Evolutionary conservation across 2,329 filamentous ascomycete species (phyloP).

Genomic region (Capronia coronata): DNA sequence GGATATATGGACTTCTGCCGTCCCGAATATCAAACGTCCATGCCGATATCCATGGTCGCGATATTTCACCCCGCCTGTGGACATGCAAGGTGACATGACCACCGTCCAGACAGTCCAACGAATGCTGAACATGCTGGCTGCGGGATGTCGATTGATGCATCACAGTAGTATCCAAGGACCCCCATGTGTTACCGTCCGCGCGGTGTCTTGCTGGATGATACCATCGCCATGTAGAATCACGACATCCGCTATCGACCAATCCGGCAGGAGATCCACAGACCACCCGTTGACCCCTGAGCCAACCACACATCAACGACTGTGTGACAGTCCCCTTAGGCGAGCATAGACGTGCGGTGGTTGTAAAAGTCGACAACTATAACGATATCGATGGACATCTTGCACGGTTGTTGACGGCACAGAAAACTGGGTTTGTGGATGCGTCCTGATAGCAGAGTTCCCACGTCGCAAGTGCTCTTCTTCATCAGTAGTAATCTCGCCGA

Average conservation of each 20-base stretch:
- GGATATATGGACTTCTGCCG: too few relatives aligned
- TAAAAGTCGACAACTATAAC: too few relatives aligned
- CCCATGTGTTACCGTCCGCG: background rate
- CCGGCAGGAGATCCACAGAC: slow-evolving; percentile 2
- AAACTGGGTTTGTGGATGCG: too few relatives aligned
- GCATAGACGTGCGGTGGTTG: too few relatives aligned
- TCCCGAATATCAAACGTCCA: too few relatives aligned
- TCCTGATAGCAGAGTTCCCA: too few relatives aligned
- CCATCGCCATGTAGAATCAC: slow-evolving; percentile 16
- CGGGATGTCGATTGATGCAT: background rate
- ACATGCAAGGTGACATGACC: background rate
- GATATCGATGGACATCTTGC: too few relatives aligned
- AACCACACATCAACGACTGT: background rate
- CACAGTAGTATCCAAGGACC: background rate
- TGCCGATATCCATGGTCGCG: background rate
- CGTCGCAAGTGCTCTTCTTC: too few relatives aligned
- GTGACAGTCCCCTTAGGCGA: background rate
- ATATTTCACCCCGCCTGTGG: background rate
- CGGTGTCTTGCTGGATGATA: slow-evolving; percentile 5
- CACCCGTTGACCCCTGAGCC: background rate
- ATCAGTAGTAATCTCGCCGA: too few relatives aligned
- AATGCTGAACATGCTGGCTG: background rate
- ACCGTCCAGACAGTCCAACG: too few relatives aligned
- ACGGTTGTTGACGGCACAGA: too few relatives aligned
- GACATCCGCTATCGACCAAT: slow-evolving; percentile 18